A percentile compares a stretch with the other conserved stretches of the same genome.
phyloP scores from a whole-genome alignment of 768 basidiomycete genomes.

The Cantharellus anzutake region DNA sequence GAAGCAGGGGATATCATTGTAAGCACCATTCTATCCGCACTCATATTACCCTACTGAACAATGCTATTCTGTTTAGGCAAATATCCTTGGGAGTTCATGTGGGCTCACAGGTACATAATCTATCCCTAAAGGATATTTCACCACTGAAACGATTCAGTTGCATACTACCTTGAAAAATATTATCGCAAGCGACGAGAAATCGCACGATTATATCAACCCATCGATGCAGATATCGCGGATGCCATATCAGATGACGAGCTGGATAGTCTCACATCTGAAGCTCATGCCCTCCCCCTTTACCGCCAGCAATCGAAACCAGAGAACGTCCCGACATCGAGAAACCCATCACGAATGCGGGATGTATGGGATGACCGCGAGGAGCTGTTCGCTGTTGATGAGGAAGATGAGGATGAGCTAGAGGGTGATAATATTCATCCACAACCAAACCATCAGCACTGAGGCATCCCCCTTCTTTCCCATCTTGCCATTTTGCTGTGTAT shows the following conservation, averaged over 20 bases:
- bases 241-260: neutral
- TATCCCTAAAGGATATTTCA: neutral
- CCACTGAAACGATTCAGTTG: constrained; percentile 3
- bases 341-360: neutral
- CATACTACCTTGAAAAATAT: constrained; percentile 49
- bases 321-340: neutral
- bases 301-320: neutral
- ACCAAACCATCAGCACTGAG: no score
- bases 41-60: neutral
- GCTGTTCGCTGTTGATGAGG: neutral
- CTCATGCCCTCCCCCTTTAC: neutral
- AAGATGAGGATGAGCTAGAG: neutral
- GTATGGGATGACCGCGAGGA: neutral
- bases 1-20: constrained; percentile 57
- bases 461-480: no score
- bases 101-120: constrained; percentile 36
- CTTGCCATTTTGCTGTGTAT: no score
- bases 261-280: neutral
- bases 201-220: constrained; percentile 54
- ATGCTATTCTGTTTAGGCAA: constrained; percentile 33
- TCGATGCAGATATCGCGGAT: constrained; percentile 14
- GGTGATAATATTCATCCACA: no score
- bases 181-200: constrained; percentile 75
- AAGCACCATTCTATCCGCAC: constrained; percentile 13
- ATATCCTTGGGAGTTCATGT: constrained; percentile 49